Conservation (phyloP, 1,139 yeast species). For the Candida dubliniensis region DNA sequence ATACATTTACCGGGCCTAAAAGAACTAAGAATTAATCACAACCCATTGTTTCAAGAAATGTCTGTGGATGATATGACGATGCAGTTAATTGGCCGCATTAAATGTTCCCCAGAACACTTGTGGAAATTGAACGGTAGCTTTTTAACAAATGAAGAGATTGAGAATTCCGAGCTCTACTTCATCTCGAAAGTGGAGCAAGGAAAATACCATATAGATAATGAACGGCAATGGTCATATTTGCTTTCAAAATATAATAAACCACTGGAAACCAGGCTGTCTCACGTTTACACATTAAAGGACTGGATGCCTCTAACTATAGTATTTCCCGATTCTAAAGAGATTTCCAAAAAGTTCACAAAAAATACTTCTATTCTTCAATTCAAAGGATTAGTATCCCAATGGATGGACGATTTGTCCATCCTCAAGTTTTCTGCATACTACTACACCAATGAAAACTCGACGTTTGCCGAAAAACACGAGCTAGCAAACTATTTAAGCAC, state of each 20-base stretch:
- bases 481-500: slow-evolving; percentile 36
- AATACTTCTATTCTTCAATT: slow-evolving; percentile 26
- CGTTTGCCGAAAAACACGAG: slow-evolving; percentile 12
- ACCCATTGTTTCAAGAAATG: slow-evolving; percentile 48
- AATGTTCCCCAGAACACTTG: slow-evolving; percentile 25
- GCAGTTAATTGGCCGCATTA: slow-evolving; percentile 52
- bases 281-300: neutral
- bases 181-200: slow-evolving; percentile 49
- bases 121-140: slow-evolving; percentile 56
- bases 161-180: slow-evolving; percentile 68
- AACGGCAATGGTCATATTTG: slow-evolving; percentile 27
- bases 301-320: slow-evolving; percentile 11
- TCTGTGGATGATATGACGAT: slow-evolving; percentile 37
- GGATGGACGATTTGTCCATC: slow-evolving; percentile 16
- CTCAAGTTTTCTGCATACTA: slow-evolving; percentile 21
- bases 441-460: slow-evolving; percentile 17
- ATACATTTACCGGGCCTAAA: slow-evolving; percentile 36
- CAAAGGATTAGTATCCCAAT: slow-evolving; percentile 25
- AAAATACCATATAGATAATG: slow-evolving; percentile 21
- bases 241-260: slow-evolving; percentile 24
- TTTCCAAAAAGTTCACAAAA: slow-evolving; percentile 9
- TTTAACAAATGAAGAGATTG: slow-evolving; percentile 48
- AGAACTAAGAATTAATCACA: slow-evolving; percentile 50
- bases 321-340: neutral
- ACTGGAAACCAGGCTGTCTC: slow-evolving; percentile 1